A percentile compares a stretch with the other conserved stretches of the same genome.
Evolutionary conservation across 1,284 basidiomycete genomes (phyloP).

Genomic region (Fomitopsis betulina): DNA sequence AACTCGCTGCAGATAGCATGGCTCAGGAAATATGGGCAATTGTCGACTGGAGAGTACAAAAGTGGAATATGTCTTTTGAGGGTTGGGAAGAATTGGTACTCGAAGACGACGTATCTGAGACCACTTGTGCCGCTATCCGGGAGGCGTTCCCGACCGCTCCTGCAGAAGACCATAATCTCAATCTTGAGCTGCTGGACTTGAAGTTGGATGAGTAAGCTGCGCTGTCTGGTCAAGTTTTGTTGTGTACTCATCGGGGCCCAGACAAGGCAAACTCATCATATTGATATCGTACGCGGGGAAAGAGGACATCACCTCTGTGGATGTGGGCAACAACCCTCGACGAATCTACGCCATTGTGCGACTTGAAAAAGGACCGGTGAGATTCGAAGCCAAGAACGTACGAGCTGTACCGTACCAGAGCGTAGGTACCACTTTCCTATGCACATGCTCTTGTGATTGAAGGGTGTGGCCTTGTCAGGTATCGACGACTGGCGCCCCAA

Average conservation of each 20-base stretch:
- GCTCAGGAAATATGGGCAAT: slow-evolving; percentile 60
- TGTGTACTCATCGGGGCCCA: slow-evolving; percentile 19
- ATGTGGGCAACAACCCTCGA: slow-evolving; percentile 39
- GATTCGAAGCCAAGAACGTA: slow-evolving; percentile 42
- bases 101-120: slow-evolving; percentile 47
- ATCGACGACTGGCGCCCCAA: slow-evolving; percentile 57
- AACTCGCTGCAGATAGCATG: slow-evolving; percentile 26
- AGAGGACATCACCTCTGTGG: slow-evolving; percentile 41
- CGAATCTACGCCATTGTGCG: slow-evolving; percentile 62
- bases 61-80: slow-evolving; percentile 60
- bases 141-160: slow-evolving; percentile 34
- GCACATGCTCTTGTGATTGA: no score
- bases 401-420: slow-evolving; percentile 70
- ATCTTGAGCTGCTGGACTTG: slow-evolving; percentile 67
- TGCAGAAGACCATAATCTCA: slow-evolving; percentile 43
- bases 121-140: slow-evolving; percentile 39
- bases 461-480: slow-evolving; percentile 37
- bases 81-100: slow-evolving; percentile 61
- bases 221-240: neutral
- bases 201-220: slow-evolving; percentile 51
- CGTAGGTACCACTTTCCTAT: slow-evolving; percentile 36
- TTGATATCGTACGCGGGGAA: slow-evolving; percentile 63
- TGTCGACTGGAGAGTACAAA: slow-evolving; percentile 61
- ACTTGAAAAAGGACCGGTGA: slow-evolving; percentile 37
- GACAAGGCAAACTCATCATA: slow-evolving; percentile 49